Evolutionary conservation across 345 rosid genomes (phyloP).

Genomic region (Reutealis trisperma): DNA sequence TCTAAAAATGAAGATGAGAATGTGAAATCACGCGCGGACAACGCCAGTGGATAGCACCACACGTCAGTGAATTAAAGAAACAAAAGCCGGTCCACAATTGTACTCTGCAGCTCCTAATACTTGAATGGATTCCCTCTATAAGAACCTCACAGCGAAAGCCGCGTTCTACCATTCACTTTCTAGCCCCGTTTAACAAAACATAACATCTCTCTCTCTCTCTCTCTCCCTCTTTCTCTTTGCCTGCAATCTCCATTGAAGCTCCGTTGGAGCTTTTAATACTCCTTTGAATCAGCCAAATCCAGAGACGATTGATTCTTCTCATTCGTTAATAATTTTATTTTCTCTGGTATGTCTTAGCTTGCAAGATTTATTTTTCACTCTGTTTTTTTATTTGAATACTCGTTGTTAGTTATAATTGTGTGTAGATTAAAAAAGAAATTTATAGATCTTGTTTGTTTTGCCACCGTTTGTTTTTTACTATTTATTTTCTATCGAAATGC

Average conservation of each 20-base stretch:
- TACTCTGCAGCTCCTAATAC: not conserved
- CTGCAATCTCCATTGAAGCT: not conserved
- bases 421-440: not conserved
- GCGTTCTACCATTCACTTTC: not conserved
- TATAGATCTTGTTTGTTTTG: not conserved
- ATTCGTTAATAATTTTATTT: not conserved
- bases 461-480: not conserved
- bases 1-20: no score
- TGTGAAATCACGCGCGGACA: not conserved
- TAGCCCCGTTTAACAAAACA: not conserved
- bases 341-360: not conserved
- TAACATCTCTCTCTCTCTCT: no score
- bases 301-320: not conserved
- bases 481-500: not conserved
- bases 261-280: not conserved
- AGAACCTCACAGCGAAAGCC: not conserved
- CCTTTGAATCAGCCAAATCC: no score
- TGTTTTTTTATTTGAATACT: not conserved
- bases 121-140: not conserved
- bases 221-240: no score
- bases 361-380: not conserved
- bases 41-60: not conserved
- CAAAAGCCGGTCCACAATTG: not conserved
- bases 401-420: not conserved
- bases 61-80: not conserved